Percentiles rank a stretch among this genome's conserved stretches.
phyloP scores from a whole-genome alignment of 2,329 filamentous ascomycete species.

The Whalleya microplaca region DNA sequence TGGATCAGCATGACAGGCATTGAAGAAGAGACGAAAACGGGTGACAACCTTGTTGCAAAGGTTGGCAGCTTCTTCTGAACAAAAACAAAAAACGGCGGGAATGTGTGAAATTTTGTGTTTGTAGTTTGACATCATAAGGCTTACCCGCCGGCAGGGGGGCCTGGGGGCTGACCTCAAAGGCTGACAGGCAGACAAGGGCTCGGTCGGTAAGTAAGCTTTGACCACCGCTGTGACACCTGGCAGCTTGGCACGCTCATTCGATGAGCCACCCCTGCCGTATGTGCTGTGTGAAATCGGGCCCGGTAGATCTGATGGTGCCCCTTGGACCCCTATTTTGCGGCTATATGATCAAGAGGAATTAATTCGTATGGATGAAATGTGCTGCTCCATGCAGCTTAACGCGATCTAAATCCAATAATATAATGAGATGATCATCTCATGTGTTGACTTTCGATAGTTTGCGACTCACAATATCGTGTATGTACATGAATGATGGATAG shows the following conservation, averaged over 20 bases:
- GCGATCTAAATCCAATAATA: too few species aligned
- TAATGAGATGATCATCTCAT: too few species aligned
- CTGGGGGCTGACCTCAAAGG: neutral
- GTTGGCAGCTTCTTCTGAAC: neutral
- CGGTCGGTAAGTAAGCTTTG: neutral
- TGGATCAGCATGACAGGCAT: neutral
- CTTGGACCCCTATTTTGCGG: slow-evolving; percentile 25
- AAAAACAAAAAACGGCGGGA: neutral
- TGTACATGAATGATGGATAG: too few species aligned
- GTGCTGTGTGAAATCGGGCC: slow-evolving; percentile 5
- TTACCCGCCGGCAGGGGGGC: neutral
- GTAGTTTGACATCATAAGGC: neutral
- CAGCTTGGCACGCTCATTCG: neutral
- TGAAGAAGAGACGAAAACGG: neutral
- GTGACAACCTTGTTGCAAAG: neutral
- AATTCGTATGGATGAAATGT: too few species aligned
- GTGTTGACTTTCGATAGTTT: neutral
- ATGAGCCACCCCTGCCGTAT: slow-evolving; percentile 1
- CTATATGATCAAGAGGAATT: slow-evolving; percentile 7
- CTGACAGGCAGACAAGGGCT: neutral
- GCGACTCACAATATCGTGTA: too few species aligned
- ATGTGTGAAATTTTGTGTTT: neutral
- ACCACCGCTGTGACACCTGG: neutral
- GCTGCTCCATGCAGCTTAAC: too few species aligned
- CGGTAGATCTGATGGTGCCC: slow-evolving; percentile 15